Conservation (phyloP, 2,329 filamentous ascomycete genomes). For the Botrytis hyacinthi region DNA sequence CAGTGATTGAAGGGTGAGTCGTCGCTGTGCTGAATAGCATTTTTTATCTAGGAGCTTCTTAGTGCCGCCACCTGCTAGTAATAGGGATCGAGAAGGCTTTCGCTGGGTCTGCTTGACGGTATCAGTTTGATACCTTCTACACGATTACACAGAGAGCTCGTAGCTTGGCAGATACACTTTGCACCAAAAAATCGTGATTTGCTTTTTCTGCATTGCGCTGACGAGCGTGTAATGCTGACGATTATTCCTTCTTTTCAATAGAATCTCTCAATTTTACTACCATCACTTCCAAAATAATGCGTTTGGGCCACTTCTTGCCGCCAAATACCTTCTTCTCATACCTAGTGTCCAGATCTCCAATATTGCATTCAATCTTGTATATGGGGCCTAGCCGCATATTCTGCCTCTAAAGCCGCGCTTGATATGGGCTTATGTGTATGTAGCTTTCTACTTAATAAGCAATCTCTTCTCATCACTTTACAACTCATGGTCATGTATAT, state of each 20-base stretch:
- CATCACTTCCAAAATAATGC: slow-evolving; percentile 57
- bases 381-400: slow-evolving; percentile 57
- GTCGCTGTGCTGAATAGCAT: no score
- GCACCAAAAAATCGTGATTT: no score
- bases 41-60: background rate
- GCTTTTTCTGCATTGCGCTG: no score
- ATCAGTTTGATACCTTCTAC: background rate
- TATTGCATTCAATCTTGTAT: slow-evolving; percentile 52
- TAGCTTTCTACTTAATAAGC: background rate
- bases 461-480: background rate
- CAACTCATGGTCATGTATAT: no score
- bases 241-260: slow-evolving; percentile 28
- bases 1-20: slow-evolving; percentile 11
- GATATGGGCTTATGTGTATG: slow-evolving; percentile 50
- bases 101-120: background rate
- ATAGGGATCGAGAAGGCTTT: background rate
- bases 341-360: slow-evolving; percentile 35
- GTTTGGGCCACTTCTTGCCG: slow-evolving; percentile 56
- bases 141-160: background rate
- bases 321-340: slow-evolving; percentile 48
- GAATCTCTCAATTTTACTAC: slow-evolving; percentile 52
- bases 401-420: slow-evolving; percentile 55
- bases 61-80: background rate
- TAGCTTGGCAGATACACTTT: background rate
- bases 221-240: background rate